Percentiles rank a stretch among this genome's conserved stretches.
These are phyloP conservation scores for Salvia miltiorrhiza DNA, from an alignment of 257 asterid species.

Conservation along the genomic window DNA sequence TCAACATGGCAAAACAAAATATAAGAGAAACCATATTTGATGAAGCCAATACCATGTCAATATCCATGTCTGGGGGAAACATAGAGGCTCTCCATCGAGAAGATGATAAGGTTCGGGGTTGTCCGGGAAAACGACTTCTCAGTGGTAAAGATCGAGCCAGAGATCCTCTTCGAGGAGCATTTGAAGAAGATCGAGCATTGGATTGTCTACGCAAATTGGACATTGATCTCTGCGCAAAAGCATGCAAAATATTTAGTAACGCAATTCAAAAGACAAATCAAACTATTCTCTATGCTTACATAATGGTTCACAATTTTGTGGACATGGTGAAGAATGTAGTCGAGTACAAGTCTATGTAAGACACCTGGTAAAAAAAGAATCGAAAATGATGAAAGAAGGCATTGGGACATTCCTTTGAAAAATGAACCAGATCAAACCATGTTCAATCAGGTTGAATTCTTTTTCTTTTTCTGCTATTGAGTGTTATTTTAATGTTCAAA, in stretches of 20 bases:
- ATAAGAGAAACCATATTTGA: conserved; percentile 8
- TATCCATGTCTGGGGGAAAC: conserved; percentile 79
- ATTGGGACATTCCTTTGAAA: background rate
- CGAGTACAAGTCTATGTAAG: background rate
- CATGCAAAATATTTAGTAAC: background rate
- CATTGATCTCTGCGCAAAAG: conserved; percentile 44
- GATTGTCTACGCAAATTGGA: conserved; percentile 44
- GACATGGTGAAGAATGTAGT: background rate
- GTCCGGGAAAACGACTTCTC: conserved; percentile 76
- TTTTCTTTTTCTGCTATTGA: background rate
- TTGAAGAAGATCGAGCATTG: conserved; percentile 38
- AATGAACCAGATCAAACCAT: background rate
- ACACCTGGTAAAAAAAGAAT: background rate
- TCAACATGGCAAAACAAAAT: conserved; percentile 1
- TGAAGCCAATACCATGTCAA: conserved; percentile 57
- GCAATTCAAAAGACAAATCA: conserved; percentile 13
- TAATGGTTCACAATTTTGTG: background rate
- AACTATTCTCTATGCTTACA: background rate
- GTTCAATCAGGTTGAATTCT: background rate
- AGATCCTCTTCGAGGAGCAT: conserved; percentile 43
- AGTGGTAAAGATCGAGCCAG: conserved; percentile 38
- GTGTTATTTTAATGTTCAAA: background rate
- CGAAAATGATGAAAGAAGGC: background rate
- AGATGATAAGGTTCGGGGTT: conserved; percentile 48
- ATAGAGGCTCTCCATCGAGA: conserved; percentile 44